A percentile compares a stretch with the other conserved stretches of the same genome.
Evolutionary conservation across 2,329 filamentous ascomycete species (phyloP).

Genomic region (Pseudopithomyces maydicus): DNA sequence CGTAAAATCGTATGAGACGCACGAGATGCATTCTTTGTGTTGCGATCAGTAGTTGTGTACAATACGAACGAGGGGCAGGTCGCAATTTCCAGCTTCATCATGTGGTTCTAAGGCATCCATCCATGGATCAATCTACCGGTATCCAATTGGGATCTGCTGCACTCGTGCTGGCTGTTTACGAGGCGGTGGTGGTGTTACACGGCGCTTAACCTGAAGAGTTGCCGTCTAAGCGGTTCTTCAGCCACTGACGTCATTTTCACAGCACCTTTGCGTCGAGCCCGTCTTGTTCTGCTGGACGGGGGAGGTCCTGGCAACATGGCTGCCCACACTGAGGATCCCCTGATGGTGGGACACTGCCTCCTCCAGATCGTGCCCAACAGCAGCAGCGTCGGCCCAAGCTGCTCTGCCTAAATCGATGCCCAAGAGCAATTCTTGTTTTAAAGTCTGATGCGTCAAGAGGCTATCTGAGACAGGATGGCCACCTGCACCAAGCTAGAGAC

Average conservation of each 20-base stretch:
- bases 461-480: constrained; percentile 15
- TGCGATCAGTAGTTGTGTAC: too few species aligned
- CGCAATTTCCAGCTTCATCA: too few species aligned
- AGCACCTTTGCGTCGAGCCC: constrained; percentile 6
- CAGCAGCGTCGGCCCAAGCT: neutral
- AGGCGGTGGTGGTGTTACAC: too few species aligned
- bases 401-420: neutral
- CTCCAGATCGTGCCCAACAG: neutral
- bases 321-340: constrained; percentile 7
- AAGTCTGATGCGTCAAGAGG: neutral
- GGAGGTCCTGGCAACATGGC: constrained; percentile 8
- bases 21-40: too few species aligned
- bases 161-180: too few species aligned
- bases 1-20: too few species aligned
- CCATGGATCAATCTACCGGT: too few species aligned
- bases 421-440: neutral
- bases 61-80: too few species aligned
- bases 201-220: neutral
- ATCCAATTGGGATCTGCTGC: too few species aligned
- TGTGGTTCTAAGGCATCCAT: too few species aligned
- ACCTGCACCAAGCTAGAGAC: constrained; percentile 9
- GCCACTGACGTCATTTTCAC: constrained; percentile 20
- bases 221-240: neutral
- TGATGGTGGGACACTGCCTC: neutral
- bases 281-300: constrained; percentile 19